These are phyloP conservation scores for Lantana camara DNA, from an alignment of 257 asterid species.

Conservation along the genomic window DNA sequence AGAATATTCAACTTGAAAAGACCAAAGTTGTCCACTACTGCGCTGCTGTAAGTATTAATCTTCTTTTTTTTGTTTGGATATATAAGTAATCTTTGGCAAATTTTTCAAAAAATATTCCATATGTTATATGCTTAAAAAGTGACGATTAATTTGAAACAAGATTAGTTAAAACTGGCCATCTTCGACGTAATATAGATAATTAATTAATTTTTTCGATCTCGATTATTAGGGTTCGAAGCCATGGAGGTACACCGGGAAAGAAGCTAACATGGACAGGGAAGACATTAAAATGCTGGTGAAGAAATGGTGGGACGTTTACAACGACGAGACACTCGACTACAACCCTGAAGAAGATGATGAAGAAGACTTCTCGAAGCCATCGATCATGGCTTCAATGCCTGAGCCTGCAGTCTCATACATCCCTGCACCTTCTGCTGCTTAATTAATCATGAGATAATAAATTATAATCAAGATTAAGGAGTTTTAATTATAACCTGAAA, in stretches of 20 bases:
- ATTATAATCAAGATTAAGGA: background rate
- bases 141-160: no score
- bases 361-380: slow-evolving; percentile 44
- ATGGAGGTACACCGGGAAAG: slow-evolving; percentile 70
- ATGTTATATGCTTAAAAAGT: no score
- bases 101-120: no score
- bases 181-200: no score
- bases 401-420: slow-evolving; percentile 56
- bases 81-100: no score
- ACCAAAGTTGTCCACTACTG: slow-evolving; percentile 74
- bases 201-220: background rate
- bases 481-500: background rate
- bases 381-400: slow-evolving; percentile 47
- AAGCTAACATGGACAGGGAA: slow-evolving; percentile 65
- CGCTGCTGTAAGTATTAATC: slow-evolving; percentile 49
- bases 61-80: no score
- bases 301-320: slow-evolving; percentile 72
- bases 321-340: slow-evolving; percentile 58
- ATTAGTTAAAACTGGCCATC: no score
- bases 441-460: background rate
- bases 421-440: slow-evolving; percentile 78
- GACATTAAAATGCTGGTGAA: slow-evolving; percentile 59
- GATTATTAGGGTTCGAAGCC: slow-evolving; percentile 57
- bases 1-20: slow-evolving; percentile 55
- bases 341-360: slow-evolving; percentile 39